Conservation (phyloP, 345 rosid species). For the Eucalyptus marginata region DNA sequence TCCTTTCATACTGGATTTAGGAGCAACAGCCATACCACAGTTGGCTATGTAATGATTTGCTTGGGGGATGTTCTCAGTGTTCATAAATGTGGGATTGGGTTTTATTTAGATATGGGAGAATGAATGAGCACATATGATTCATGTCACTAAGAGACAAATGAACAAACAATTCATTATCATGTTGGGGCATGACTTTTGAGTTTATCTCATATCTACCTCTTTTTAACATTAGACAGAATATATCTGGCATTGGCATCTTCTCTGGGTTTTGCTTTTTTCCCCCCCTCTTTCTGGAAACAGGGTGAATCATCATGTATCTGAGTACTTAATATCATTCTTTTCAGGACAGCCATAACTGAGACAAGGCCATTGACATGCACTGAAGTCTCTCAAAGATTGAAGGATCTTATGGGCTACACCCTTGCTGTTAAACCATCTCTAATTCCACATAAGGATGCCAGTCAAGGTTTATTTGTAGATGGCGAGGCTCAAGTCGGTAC, state of each 20-base stretch:
- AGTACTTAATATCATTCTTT: slow-evolving; percentile 35
- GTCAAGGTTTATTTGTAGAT: slow-evolving; percentile 61
- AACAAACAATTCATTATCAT: neutral
- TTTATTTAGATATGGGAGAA: neutral
- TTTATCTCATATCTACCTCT: neutral
- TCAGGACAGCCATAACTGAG: slow-evolving; percentile 66
- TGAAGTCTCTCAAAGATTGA: slow-evolving; percentile 47
- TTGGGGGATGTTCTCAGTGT: neutral
- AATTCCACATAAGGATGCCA: slow-evolving; percentile 63
- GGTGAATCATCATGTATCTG: slow-evolving; percentile 1
- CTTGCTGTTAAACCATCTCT: slow-evolving; percentile 52
- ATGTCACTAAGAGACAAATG: neutral
- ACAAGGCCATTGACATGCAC: slow-evolving; percentile 40
- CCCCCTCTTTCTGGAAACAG: neutral
- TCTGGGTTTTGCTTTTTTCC: neutral
- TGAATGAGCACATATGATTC: neutral
- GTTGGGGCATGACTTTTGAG: neutral
- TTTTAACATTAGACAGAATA: neutral
- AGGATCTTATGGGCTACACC: slow-evolving; percentile 59
- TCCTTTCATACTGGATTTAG: neutral
- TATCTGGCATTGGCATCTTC: neutral
- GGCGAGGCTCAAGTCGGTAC: slow-evolving; percentile 82
- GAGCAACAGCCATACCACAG: neutral
- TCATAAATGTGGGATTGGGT: neutral
- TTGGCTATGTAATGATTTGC: neutral